Base-by-base conservation (phyloP, 2,329 filamentous ascomycete species). In the Ophiocordyceps camponoti-saundersi region DNA sequence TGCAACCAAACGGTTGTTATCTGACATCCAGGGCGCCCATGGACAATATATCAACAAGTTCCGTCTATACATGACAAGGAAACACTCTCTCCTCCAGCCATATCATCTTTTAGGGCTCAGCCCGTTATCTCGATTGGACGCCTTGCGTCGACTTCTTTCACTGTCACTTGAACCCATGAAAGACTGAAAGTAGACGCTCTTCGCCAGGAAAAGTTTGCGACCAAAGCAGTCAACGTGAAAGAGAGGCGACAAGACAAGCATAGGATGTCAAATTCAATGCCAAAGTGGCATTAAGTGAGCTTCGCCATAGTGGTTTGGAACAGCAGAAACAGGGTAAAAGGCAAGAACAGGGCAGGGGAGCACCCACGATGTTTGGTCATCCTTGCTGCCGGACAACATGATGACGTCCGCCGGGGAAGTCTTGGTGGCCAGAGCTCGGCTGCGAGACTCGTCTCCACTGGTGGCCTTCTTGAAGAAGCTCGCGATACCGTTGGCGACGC, bases 341-440 rank as follows among this genome's bases (percentile, higher is more conserved):
- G 51, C 52, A 48, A 41, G 51, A 53, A 51, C 49, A 54, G 20
- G 36, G n/a, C 36, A 21, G n/a, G 54, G 60, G 52, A 49, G 53
- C 57, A 80, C 82, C 68, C 71, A 87, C 80, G 84, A 89, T 57
- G 90, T 98, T 67, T 98, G 92, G 54, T 85, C 80, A 60, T 96
- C 92, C 65, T 96, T 96, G 69, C 86, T 94, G 48, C 92, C 92
- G 47, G 87, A 94, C 79, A 89, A 92, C 87, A 96, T 95, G 61
- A 96, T 76, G 42, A 98, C 90, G 63, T 96, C 92, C 42, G 92
- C 92, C 1, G 89, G 84, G 44, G 85, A 92, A 12, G 90, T 95
- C 72, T 95, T 95, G 41, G 90, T 95, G 53, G 82, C 75, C 53
- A 89, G 67, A 45, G 88, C 80, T 59, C 81, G 82, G 66, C 88